Conservation (phyloP, 305 asterid species). For the Fraxinus velutina region DNA sequence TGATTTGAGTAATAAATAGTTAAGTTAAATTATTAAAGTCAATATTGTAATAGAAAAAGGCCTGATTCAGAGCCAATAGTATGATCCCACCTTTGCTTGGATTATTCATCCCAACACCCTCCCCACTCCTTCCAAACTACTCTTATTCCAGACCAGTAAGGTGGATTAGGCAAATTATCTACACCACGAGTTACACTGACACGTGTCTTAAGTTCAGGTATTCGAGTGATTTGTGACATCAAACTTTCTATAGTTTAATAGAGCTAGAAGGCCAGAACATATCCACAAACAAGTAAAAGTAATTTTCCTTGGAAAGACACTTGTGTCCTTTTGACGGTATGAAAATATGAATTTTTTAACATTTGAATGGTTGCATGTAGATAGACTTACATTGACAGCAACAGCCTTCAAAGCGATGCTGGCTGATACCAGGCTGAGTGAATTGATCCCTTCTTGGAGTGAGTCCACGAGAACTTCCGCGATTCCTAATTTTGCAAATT, state of each 20-base stretch:
- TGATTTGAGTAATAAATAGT: background rate
- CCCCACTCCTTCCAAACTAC: background rate
- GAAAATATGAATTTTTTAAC: slow-evolving; percentile 9
- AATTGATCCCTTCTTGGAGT: slow-evolving; percentile 61
- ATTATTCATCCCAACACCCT: background rate
- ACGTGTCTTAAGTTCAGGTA: background rate
- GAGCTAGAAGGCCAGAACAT: slow-evolving; percentile 1
- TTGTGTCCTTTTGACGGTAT: slow-evolving; percentile 5
- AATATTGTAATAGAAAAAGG: background rate
- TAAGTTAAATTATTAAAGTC: background rate
- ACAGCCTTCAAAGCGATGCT: slow-evolving; percentile 76
- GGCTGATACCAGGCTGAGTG: slow-evolving; percentile 65
- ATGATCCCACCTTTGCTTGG: background rate
- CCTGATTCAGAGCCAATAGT: background rate
- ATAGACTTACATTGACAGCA: slow-evolving; percentile 79
- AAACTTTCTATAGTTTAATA: slow-evolving; percentile 3
- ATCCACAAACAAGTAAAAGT: background rate
- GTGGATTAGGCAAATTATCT: background rate
- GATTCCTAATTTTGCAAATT: slow-evolving; percentile 71
- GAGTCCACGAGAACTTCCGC: slow-evolving; percentile 72
- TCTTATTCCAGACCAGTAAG: background rate
- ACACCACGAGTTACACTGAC: background rate
- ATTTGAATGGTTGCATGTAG: slow-evolving; percentile 2
- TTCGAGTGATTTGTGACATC: background rate
- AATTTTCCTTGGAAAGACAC: background rate